Evolutionary conservation across 345 rosid species (phyloP), one percentile per base, ranked within the genome.

Genomic region (Erucastrum elatum): DNA sequence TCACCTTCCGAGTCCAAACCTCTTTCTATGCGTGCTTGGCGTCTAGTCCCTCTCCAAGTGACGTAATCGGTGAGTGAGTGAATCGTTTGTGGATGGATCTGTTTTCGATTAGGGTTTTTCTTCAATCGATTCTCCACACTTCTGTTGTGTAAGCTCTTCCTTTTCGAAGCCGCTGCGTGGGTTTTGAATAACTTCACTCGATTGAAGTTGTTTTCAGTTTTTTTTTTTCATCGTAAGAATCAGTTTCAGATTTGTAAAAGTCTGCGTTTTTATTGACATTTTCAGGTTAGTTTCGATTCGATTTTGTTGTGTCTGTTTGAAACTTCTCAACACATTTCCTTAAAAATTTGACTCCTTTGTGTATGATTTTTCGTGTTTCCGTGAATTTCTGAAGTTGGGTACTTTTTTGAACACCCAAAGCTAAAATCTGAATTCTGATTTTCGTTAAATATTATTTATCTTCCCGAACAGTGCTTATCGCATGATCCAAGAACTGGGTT

Each of bases 31-130:
- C 74, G 77, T 66, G 0, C 2, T 46, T 1, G 10, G 31, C 49
- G 69, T 72, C 78, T 71, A 66, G 39, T 72, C 68, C 66, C 66
- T 58, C 79, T 2, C 53, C 75, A 27, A 79, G 33, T n/a, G 66
- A 6, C 29, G 11, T 17, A 72, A 80, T 55, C 73, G 80, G 90
- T 83, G 72, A 75, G 90, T 83, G 72, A 75, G 87, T 77, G 25
- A 35, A 34, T 41, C 29, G 56, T 39, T 53, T 66, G 3, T 31
- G 66, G 86, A 84, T 87, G 66, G 86, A 84, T 87, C 86, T 84
- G 70, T 77, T 59, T 69, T 76, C 72, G 60, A 79, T 86, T 87
- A 86, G 89, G 89, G 90, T 73, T 84, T 69, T 72, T 16, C 67
- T 64, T 75, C 46, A 0, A 21, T 27, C 39, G 7, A 39, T 15